phyloP scores from a whole-genome alignment of 352 stramenopile genomes.

The Globisporangium iwayamae region DNA sequence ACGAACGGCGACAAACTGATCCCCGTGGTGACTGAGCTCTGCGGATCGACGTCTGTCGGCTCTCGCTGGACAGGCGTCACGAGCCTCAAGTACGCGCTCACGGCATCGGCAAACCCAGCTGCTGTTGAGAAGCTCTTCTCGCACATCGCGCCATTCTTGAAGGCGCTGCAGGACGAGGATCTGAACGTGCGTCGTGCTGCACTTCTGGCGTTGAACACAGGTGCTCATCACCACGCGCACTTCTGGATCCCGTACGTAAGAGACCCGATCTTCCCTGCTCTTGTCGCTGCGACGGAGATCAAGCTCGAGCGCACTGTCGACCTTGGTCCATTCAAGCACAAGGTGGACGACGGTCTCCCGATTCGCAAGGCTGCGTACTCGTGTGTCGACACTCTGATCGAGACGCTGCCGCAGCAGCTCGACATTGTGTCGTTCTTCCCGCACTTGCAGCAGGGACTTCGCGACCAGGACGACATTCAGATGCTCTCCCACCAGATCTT shows the following conservation, averaged over 20 bases:
- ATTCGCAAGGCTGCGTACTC: conserved; percentile 91
- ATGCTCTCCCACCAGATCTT: conserved; percentile 97
- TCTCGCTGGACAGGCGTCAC: conserved; percentile 91
- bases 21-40: conserved; percentile 85
- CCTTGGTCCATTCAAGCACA: conserved; percentile 99
- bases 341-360: conserved; percentile 89
- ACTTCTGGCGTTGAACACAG: conserved; percentile 95
- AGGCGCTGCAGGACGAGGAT: conserved; percentile 94
- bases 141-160: conserved; percentile 89
- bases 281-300: conserved; percentile 90
- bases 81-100: conserved; percentile 89
- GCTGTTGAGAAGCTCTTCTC: conserved; percentile 48
- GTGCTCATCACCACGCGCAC: conserved; percentile 92
- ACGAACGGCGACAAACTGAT: conserved; percentile 89
- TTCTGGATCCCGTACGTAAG: conserved; percentile 74
- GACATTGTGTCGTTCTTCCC: conserved; percentile 92
- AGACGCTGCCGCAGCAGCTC: conserved; percentile 90
- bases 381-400: conserved; percentile 95
- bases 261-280: conserved; percentile 86
- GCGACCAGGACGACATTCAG: conserved; percentile 95
- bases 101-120: conserved; percentile 29
- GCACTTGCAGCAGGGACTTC: conserved; percentile 89
- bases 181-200: conserved; percentile 93
- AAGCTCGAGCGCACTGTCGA: conserved; percentile 97
- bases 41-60: conserved; percentile 43